phyloP scores from a whole-genome alignment of 2,329 filamentous ascomycete species.

The Aureobasidium sp. region DNA sequence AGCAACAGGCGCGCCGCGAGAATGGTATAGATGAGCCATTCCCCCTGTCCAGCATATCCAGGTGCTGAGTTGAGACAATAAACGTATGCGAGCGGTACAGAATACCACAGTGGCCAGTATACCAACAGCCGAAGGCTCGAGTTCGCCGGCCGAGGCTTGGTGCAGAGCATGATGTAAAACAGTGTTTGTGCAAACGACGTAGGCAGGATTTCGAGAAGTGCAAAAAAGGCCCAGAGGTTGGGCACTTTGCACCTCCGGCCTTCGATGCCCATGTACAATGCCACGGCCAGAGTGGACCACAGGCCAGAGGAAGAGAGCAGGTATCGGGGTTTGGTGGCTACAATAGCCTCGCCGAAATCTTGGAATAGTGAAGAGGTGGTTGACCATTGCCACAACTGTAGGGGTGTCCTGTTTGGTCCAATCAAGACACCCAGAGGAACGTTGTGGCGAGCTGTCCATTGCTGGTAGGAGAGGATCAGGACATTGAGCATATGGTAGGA shows the following conservation, averaged over 20 bases:
- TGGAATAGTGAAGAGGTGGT: constrained; percentile 24
- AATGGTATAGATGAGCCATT: constrained; percentile 19
- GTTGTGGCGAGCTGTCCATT: constrained; percentile 17
- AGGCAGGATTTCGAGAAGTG: constrained; percentile 27
- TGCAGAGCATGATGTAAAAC: constrained; percentile 25
- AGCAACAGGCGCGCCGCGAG: constrained; percentile 20
- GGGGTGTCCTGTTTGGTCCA: not conserved
- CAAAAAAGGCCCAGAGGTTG: constrained; percentile 25
- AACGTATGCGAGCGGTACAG: constrained; percentile 13
- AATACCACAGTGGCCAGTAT: constrained; percentile 8
- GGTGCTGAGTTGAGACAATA: constrained; percentile 15
- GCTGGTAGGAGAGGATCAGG: constrained; percentile 25
- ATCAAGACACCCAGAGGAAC: constrained; percentile 6
- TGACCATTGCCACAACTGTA: constrained; percentile 25
- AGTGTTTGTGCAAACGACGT: constrained; percentile 27
- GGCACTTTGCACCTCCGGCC: constrained; percentile 21
- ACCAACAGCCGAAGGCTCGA: not conserved
- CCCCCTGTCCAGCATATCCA: not conserved
- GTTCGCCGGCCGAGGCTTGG: not conserved
- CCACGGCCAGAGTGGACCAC: constrained; percentile 20
- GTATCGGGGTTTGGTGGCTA: constrained; percentile 17
- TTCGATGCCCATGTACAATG: constrained; percentile 23
- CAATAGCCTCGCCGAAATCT: constrained; percentile 26
- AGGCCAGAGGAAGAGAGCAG: constrained; percentile 22
- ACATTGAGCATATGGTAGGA: constrained; percentile 29